A percentile compares a stretch with the other conserved stretches of the same genome.
Conservation (phyloP, 164 flowering plant species). For the Cinnamomum micranthum region DNA sequence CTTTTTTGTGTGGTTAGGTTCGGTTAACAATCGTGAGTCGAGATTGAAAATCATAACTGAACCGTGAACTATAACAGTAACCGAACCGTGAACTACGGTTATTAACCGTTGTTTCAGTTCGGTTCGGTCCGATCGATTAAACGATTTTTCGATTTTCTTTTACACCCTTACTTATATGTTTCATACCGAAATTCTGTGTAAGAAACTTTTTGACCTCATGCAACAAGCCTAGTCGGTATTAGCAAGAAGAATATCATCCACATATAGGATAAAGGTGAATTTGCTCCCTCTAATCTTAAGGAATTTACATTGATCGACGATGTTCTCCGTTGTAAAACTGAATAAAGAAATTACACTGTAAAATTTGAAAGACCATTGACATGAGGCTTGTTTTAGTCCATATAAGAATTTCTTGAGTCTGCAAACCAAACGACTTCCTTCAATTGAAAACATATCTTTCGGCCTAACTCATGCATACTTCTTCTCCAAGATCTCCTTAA, state of each 20-base stretch:
- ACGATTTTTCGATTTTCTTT: no score
- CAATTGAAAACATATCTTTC: neutral
- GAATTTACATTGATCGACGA: neutral
- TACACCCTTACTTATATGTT: no score
- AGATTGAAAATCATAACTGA: no score
- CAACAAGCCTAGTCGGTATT: no score
- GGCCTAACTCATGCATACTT: neutral
- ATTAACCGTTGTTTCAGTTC: no score
- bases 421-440: neutral
- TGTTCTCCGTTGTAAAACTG: neutral
- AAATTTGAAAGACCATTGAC: neutral
- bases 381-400: neutral
- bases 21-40: no score
- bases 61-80: accelerated
- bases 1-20: no score
- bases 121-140: no score
- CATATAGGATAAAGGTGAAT: neutral
- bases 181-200: no score
- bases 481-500: neutral
- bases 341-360: neutral
- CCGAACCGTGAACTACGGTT: no score
- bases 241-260: no score
- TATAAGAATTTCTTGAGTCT: neutral
- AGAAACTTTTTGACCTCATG: no score
- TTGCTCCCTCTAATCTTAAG: neutral